These are phyloP conservation scores for Kandelia obovata DNA, from an alignment of 345 rosid species.

Conservation along the genomic window DNA sequence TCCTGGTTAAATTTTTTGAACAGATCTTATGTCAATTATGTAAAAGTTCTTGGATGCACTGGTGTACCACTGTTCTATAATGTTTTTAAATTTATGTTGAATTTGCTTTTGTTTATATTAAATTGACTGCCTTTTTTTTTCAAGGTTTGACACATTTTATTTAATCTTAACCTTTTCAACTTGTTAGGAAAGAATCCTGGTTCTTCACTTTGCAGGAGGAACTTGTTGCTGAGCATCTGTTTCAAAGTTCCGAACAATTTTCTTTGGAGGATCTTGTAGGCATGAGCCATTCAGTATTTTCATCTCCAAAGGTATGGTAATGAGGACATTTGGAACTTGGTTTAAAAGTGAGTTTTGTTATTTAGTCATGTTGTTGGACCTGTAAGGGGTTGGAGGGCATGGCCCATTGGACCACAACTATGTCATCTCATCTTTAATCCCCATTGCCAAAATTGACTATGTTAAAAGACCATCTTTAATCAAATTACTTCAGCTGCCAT, in stretches of 20 bases:
- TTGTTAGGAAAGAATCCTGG: slow-evolving; percentile 63
- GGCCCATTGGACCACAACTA: too few species aligned
- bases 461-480: too few species aligned
- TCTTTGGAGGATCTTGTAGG: slow-evolving; percentile 67
- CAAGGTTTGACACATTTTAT: background rate
- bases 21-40: too few species aligned
- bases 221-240: slow-evolving; percentile 80
- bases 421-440: too few species aligned
- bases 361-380: background rate
- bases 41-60: background rate
- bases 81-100: too few species aligned
- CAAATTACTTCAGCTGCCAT: too few species aligned
- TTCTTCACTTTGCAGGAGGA: slow-evolving; percentile 79
- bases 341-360: background rate
- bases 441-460: too few species aligned
- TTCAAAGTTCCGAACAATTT: slow-evolving; percentile 58
- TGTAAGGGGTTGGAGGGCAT: too few species aligned
- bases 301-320: slow-evolving; percentile 59
- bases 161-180: slow-evolving; percentile 17
- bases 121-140: background rate
- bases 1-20: background rate
- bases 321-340: background rate
- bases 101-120: too few species aligned
- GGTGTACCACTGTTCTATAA: background rate
- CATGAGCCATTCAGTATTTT: slow-evolving; percentile 54